A percentile compares a stretch with the other conserved stretches of the same genome.
Evolutionary conservation across 2,329 filamentous ascomycete genomes (phyloP).

Genomic region (Trichophyton schoenleinii): DNA sequence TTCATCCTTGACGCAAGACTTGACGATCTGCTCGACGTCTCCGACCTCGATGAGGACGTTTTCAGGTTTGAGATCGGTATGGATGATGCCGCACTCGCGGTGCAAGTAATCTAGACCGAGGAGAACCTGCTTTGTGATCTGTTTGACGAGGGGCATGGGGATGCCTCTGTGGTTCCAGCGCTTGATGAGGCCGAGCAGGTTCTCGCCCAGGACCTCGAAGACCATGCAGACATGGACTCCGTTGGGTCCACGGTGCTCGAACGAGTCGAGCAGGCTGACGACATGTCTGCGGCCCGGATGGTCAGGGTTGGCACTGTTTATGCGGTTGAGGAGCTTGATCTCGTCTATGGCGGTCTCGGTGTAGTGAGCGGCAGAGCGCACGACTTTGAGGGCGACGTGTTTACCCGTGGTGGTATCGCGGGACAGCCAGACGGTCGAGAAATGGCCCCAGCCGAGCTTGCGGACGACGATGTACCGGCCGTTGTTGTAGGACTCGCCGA

Average conservation of each 20-base stretch:
- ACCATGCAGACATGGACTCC: constrained; percentile 98
- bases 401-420: constrained; percentile 78
- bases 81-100: constrained; percentile 95
- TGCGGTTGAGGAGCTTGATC: constrained; percentile 94
- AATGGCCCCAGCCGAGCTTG: constrained; percentile 96
- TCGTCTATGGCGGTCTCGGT: constrained; percentile 98
- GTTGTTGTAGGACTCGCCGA: constrained; percentile 96
- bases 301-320: constrained; percentile 86
- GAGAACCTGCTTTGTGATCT: constrained; percentile 96
- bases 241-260: constrained; percentile 94
- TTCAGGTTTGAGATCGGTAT: constrained; percentile 93
- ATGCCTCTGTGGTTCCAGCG: constrained; percentile 97
- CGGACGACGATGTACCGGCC: constrained; percentile 91
- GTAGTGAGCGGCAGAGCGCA: constrained; percentile 94
- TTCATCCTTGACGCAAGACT: constrained; percentile 77
- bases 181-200: constrained; percentile 89
- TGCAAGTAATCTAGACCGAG: constrained; percentile 93
- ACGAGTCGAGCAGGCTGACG: constrained; percentile 89
- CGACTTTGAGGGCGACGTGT: constrained; percentile 95
- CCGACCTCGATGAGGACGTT: constrained; percentile 98
- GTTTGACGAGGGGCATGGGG: constrained; percentile 90
- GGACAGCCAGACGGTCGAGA: constrained; percentile 86
- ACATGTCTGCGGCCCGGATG: constrained; percentile 92
- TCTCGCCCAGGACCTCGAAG: constrained; percentile 94
- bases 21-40: constrained; percentile 96